A percentile compares a stretch with the other conserved stretches of the same genome.
phyloP scores from a whole-genome alignment of 2,329 filamentous ascomycete species.

The Purpureocillium lavendulum region DNA sequence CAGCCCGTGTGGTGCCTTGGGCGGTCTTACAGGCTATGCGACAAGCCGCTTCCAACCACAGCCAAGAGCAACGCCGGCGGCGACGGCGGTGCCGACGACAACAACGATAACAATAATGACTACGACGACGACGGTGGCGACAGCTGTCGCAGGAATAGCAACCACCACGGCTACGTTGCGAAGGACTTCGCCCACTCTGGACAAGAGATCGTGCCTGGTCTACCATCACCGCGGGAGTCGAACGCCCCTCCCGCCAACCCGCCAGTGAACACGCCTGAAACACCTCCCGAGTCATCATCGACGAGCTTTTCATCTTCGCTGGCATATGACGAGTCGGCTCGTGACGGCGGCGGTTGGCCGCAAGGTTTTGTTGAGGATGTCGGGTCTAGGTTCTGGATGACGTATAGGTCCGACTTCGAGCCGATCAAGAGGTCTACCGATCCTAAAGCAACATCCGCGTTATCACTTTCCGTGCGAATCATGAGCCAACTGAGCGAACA shows the following conservation, averaged over 20 bases:
- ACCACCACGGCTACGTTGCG: slow-evolving; percentile 1
- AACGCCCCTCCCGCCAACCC: slow-evolving; percentile 9
- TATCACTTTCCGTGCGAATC: slow-evolving; percentile 79
- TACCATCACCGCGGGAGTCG: slow-evolving; percentile 6
- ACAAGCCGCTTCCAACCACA: too few relatives aligned
- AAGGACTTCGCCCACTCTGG: slow-evolving; percentile 1
- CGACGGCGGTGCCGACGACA: slow-evolving; percentile 11
- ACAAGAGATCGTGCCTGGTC: slow-evolving; percentile 7
- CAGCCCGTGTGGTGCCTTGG: slow-evolving; percentile 79
- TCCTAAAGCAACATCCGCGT: slow-evolving; percentile 57
- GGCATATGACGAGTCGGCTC: slow-evolving; percentile 34
- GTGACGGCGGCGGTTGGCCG: slow-evolving; percentile 67
- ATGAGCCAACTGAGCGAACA: slow-evolving; percentile 73
- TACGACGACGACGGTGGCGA: background rate
- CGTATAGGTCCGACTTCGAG: slow-evolving; percentile 81
- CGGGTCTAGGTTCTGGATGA: slow-evolving; percentile 91
- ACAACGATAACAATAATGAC: slow-evolving; percentile 10
- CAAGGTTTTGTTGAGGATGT: slow-evolving; percentile 82
- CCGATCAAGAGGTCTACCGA: slow-evolving; percentile 73
- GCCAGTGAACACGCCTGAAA: slow-evolving; percentile 27
- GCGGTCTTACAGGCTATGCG: slow-evolving; percentile 37
- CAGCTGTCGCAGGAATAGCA: slow-evolving; percentile 7
- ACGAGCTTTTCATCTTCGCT: slow-evolving; percentile 45
- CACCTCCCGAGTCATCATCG: slow-evolving; percentile 38
- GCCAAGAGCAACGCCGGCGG: too few relatives aligned